phyloP scores from a whole-genome alignment of 2,329 filamentous ascomycete genomes.

The Claviceps sorghi region DNA sequence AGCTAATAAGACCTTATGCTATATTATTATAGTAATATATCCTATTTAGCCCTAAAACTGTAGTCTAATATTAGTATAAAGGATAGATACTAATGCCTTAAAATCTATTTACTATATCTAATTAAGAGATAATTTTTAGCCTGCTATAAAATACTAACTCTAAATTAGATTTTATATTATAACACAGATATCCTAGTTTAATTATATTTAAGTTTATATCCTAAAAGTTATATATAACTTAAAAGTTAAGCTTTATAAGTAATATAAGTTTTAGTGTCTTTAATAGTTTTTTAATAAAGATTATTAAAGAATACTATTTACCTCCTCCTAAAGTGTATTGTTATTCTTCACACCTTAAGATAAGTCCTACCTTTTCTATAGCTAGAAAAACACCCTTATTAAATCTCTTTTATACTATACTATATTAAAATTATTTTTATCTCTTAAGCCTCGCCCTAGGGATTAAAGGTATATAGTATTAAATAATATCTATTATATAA shows the following conservation, averaged over 20 bases:
- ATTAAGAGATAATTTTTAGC: too few relatives aligned
- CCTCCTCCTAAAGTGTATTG: background rate
- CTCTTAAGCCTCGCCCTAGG: background rate
- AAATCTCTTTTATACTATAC: too few relatives aligned
- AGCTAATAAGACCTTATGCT: too few relatives aligned
- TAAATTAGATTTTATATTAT: background rate
- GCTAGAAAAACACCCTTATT: too few relatives aligned
- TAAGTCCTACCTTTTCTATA: background rate
- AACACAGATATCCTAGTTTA: background rate
- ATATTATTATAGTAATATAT: too few relatives aligned
- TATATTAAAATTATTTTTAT: too few relatives aligned
- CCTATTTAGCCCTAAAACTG: too few relatives aligned
- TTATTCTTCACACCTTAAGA: background rate
- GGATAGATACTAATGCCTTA: too few relatives aligned
- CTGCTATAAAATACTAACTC: background rate
- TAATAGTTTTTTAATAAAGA: too few relatives aligned
- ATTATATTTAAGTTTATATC: background rate
- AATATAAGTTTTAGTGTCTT: background rate
- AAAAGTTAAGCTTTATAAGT: background rate
- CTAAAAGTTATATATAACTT: background rate
- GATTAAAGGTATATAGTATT: background rate
- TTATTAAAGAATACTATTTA: background rate
- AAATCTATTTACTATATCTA: too few relatives aligned
- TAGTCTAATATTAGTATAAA: too few relatives aligned
- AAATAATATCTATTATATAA: background rate